These are phyloP conservation scores for Pseudogymnoascus sp. DNA, from an alignment of 2,329 filamentous ascomycete genomes.

Conservation along the genomic window DNA sequence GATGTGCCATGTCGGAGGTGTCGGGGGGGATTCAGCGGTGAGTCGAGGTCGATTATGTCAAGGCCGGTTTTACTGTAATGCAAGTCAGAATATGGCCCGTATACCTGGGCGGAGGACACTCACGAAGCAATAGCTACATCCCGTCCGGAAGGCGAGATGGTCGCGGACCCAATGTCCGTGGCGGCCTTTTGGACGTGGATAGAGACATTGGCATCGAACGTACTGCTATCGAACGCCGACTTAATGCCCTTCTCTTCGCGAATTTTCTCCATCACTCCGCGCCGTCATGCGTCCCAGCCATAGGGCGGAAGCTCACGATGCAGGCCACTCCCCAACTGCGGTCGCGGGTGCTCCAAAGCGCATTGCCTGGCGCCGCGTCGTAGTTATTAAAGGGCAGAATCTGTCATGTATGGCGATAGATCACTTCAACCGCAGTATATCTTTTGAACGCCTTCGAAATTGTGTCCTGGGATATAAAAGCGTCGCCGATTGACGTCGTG, in stretches of 20 bases:
- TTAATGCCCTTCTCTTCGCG: conserved; percentile 55
- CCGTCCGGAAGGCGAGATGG: conserved; percentile 84
- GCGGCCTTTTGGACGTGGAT: conserved; percentile 63
- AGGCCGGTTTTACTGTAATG: conserved; percentile 61
- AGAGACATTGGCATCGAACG: conserved; percentile 76
- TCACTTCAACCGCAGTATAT: neutral
- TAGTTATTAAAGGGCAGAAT: neutral
- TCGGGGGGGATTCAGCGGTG: conserved; percentile 77
- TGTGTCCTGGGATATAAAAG: neutral
- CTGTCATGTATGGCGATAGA: neutral
- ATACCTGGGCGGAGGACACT: conserved; percentile 19
- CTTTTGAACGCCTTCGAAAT: neutral
- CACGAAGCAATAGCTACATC: conserved; percentile 83
- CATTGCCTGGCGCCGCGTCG: conserved; percentile 1
- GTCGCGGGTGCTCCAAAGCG: neutral
- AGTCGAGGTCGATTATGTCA: conserved; percentile 87
- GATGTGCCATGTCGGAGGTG: conserved; percentile 78
- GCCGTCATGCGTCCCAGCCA: conserved; percentile 1
- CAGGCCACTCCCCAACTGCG: neutral
- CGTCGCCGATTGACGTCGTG: neutral
- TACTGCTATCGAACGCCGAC: conserved; percentile 76
- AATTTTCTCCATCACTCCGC: conserved; percentile 28
- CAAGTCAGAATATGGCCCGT: neutral
- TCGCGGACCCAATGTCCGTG: conserved; percentile 68
- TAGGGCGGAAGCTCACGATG: neutral